Evolutionary conservation across 2,329 filamentous ascomycete species (phyloP).

Genomic region (Colletotrichum tropicicola): DNA sequence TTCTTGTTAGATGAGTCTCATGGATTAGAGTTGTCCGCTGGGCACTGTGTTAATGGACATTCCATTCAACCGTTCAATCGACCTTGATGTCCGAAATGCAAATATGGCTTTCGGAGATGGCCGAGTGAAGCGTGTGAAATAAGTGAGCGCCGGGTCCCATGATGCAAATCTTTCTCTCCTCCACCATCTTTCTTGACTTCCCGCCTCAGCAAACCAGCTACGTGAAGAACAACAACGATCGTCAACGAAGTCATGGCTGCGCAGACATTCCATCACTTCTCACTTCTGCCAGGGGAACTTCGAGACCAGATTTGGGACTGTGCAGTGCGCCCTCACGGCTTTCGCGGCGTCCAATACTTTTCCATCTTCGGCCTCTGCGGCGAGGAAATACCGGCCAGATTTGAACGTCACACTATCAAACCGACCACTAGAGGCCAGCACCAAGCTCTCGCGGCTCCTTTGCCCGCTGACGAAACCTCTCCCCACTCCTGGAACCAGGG

Average conservation of each 20-base stretch:
- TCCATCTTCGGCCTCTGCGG: not conserved
- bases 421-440: accelerated
- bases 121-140: too few relatives aligned
- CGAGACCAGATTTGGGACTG: not conserved
- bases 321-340: not conserved
- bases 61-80: too few relatives aligned
- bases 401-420: not conserved
- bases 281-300: not conserved
- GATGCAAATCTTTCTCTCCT: too few relatives aligned
- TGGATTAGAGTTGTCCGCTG: too few relatives aligned
- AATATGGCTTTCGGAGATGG: too few relatives aligned
- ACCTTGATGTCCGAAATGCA: too few relatives aligned
- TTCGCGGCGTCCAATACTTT: not conserved
- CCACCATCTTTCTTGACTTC: too few relatives aligned
- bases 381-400: accelerated
- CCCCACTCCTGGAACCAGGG: not conserved
- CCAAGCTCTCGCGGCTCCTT: not conserved
- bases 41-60: too few relatives aligned
- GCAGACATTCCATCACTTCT: not conserved
- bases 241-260: not conserved
- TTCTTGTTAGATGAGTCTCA: too few relatives aligned
- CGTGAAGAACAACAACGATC: too few relatives aligned
- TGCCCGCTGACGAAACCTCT: accelerated
- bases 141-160: too few relatives aligned
- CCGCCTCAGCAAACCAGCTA: too few relatives aligned